Conservation (phyloP, 2,329 filamentous ascomycete species). For the Paecilomyces sp. region DNA sequence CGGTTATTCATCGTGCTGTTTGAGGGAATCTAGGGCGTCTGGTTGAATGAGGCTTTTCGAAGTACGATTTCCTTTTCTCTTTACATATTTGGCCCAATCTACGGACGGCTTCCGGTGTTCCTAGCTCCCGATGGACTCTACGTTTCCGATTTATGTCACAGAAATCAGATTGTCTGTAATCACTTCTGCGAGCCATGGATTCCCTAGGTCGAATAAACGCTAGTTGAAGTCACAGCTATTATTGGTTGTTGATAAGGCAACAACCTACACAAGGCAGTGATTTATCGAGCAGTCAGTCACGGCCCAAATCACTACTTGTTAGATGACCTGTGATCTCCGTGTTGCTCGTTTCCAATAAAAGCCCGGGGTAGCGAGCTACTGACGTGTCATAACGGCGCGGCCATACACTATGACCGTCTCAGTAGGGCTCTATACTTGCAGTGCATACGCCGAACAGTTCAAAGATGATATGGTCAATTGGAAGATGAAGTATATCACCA, state of each 20-base stretch:
- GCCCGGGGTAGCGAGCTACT: not conserved
- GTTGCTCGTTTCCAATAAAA: not conserved
- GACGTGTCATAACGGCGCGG: not conserved
- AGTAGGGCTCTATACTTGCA: not conserved
- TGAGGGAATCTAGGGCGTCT: not conserved
- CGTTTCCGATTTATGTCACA: not conserved
- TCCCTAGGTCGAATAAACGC: not conserved
- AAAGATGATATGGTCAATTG: not conserved
- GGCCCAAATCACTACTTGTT: too few relatives aligned
- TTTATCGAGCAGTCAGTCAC: too few relatives aligned
- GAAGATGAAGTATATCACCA: too few relatives aligned
- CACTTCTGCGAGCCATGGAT: not conserved
- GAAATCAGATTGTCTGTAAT: not conserved
- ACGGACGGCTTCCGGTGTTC: not conserved
- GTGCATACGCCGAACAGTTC: not conserved
- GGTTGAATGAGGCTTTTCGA: not conserved
- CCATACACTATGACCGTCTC: not conserved
- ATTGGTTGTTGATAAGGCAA: not conserved
- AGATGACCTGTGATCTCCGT: not conserved
- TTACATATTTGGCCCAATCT: not conserved
- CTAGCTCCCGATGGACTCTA: not conserved
- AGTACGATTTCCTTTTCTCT: not conserved
- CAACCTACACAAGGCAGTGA: too few relatives aligned
- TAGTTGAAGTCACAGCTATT: not conserved
- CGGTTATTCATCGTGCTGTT: not conserved